Percentiles rank a stretch among this genome's conserved stretches.
phyloP scores from a whole-genome alignment of 495 filamentous ascomycete genomes.

The Copromyces sp. region DNA sequence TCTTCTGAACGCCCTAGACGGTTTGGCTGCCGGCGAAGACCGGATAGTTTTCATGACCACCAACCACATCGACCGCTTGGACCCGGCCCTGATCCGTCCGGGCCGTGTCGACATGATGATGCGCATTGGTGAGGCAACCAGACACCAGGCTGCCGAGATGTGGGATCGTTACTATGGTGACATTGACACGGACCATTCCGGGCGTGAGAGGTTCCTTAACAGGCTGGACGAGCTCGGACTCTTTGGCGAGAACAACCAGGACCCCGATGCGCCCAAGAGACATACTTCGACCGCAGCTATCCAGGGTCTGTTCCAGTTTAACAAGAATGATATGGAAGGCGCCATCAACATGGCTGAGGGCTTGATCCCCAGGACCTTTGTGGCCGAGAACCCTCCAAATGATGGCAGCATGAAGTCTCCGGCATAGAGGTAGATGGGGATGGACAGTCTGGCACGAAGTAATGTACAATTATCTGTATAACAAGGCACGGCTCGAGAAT shows the following conservation, averaged over 20 bases:
- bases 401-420: conserved; percentile 23
- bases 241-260: conserved; percentile 28
- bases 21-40: conserved; percentile 91
- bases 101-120: conserved; percentile 92
- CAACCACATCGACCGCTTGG: conserved; percentile 82
- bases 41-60: conserved; percentile 90
- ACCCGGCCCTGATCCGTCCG: conserved; percentile 80
- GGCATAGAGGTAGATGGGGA: conserved; percentile 8
- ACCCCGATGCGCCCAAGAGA: conserved; percentile 32
- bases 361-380: conserved; percentile 45
- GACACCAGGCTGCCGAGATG: conserved; percentile 72
- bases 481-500: conserved; percentile 2
- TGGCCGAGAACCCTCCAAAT: conserved; percentile 25
- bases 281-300: conserved; percentile 77
- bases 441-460: neutral
- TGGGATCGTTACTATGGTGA: conserved; percentile 94
- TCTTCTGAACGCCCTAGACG: conserved; percentile 85
- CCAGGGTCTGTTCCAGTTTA: conserved; percentile 88
- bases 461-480: conserved; percentile 4
- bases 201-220: conserved; percentile 43
- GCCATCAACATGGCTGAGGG: conserved; percentile 72
- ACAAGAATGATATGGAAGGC: conserved; percentile 80
- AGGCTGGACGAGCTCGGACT: conserved; percentile 40
- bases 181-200: conserved; percentile 51
- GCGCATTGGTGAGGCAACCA: conserved; percentile 75